Base-by-base conservation (phyloP, 805 yeast species). In the Starmerella sp. region DNA sequence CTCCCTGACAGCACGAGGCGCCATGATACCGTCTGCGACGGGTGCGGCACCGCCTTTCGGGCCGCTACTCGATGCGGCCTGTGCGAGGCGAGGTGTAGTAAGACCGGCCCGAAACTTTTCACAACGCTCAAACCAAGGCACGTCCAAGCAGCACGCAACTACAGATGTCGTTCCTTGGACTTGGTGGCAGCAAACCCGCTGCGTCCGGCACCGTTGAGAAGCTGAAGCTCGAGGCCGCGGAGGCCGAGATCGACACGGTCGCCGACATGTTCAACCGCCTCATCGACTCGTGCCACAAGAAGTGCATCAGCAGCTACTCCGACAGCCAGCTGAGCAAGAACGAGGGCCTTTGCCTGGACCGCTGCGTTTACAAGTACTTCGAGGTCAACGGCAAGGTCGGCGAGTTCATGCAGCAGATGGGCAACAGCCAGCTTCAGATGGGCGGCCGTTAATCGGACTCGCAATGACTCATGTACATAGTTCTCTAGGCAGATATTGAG, bases 181-280 rank as follows among this genome's bases (percentile, higher is more conserved):
- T 78, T 62, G 81, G 81, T 62, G 81, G 81, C 57, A 79, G 80
- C 54, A 62, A 61, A 53, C 69, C 66, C 73, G 45, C 56, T 37
- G 65, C 67, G 60, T 60, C 61, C 43, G 58, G 58, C 38, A 38
- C 53, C 14, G 49, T 60, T 42, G 56, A 53, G 56, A 51, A 52
- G 37, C 54, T 62, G 48, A 72, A 72, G 66, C 57, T 72, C 57
- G 70, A 70, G 49, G 95, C 95, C 62, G 98, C 98, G 52, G 97
- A 91, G 74, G 86, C 96, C 55, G 98, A 91, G 72, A 78, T 91
- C 62, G 98, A 91, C 71, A 84, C 93, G 82, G 96, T 91, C 64
- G 90, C 97, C 41, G 96, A 93, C 64, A 89, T 91, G 97, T 91
- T 91, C 81, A 91, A 91, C 80, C 65, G 83, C 66, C 76, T 90